Evolutionary conservation across 192 early-diverging fungal genomes (phyloP), one percentile per base, ranked within the genome.

Genomic region (Rhizophagus clarus): DNA sequence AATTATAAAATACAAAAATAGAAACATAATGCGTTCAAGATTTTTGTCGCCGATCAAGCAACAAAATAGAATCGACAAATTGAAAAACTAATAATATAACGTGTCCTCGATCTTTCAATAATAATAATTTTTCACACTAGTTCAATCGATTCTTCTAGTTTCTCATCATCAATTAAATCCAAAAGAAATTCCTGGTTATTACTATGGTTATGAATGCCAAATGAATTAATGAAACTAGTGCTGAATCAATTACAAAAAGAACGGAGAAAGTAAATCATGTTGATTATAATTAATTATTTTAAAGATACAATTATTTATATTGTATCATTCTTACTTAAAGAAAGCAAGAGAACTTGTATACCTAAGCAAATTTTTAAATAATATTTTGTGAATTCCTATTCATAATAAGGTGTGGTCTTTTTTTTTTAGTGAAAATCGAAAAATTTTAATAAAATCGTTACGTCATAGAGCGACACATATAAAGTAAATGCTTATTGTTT

Each of bases 131-230:
- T n/a, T n/a, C n/a, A n/a, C 14, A 0, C 20, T 20, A 56, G 20
- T 56, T 15, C 51, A 56, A 56, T 56, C 1, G 51, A 56, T 56
- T 22, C 51, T 56, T 56, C 51, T 17, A 7, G 6, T 56, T 22
- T 20, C n/a, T 56, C 20, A 56, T 7, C 51, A 20, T 0, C 7
- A 56, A 4, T 17, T 17, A 56, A 0, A 56, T 22, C 66, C 66
- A 68, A 28, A 20, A 34, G 28, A 68, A 68, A 68, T 68, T 28
- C 24, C 66, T 17, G 66, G 66, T 1, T 68, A 68, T 22, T 68
- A 68, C 29, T 68, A 68, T 34, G 66, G 29, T 34, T 28, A 68
- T 28, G 66, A 68, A 28, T 68, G 26, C 26, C 66, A 31, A 68
- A 34, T 68, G 17, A 28, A 1, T 69, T 31, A n/a, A n/a, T n/a